These are phyloP conservation scores for Aspergillus ustus DNA, from an alignment of 2,329 filamentous ascomycete genomes.

Conservation along the genomic window DNA sequence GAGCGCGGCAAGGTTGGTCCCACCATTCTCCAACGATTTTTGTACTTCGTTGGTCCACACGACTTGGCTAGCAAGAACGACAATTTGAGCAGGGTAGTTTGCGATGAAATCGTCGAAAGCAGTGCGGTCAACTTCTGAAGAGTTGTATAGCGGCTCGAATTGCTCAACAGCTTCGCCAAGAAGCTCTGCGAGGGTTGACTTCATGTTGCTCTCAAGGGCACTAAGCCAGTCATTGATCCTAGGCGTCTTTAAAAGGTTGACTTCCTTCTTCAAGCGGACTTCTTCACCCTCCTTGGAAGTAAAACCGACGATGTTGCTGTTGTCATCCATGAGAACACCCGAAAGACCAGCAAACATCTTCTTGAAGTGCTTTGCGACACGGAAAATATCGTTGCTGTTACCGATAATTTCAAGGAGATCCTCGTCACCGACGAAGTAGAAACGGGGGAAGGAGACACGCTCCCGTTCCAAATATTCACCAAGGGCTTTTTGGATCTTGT, in stretches of 20 bases:
- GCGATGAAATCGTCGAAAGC: conserved; percentile 80
- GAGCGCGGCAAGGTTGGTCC: conserved; percentile 69
- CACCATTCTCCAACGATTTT: conserved; percentile 72
- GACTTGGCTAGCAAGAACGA: conserved; percentile 90
- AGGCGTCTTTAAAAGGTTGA: conserved; percentile 90
- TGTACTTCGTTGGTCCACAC: conserved; percentile 93
- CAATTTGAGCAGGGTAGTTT: conserved; percentile 88
- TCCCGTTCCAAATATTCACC: conserved; percentile 99
- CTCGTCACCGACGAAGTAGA: conserved; percentile 99
- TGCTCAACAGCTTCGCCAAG: conserved; percentile 83
- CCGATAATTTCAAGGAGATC: conserved; percentile 98
- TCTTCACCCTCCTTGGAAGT: conserved; percentile 94
- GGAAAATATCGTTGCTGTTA: conserved; percentile 95
- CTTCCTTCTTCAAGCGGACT: conserved; percentile 84
- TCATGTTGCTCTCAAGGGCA: conserved; percentile 90
- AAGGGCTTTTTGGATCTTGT: conserved; percentile 98
- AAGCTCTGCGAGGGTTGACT: conserved; percentile 86
- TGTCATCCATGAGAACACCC: conserved; percentile 88
- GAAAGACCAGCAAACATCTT: conserved; percentile 99
- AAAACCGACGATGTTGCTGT: conserved; percentile 86
- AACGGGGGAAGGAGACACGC: conserved; percentile 94
- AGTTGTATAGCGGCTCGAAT: conserved; percentile 78
- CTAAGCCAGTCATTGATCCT: conserved; percentile 99
- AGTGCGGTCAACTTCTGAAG: conserved; percentile 69
- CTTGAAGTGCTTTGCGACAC: conserved; percentile 97